Evolutionary conservation across 2,329 filamentous ascomycete genomes (phyloP), one percentile per base, ranked within the genome.

Genomic region (Basipetospora chlamydospora): DNA sequence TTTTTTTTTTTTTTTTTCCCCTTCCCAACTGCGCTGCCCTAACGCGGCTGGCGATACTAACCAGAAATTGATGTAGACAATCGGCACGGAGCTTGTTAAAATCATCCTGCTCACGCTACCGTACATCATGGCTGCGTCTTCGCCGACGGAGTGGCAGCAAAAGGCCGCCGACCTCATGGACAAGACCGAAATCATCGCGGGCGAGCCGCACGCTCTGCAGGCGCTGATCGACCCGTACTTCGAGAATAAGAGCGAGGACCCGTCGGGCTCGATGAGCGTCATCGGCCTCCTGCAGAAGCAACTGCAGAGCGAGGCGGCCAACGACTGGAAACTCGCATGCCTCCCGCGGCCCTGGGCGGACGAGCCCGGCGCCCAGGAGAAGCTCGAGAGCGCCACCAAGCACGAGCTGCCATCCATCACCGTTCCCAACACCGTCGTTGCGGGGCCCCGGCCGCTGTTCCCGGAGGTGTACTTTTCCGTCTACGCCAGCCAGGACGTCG

Each of bases 391-490:
- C 39, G 66, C 67, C 11, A 65, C 73, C 35, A 92, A 86, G 57
- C 84, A 96, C 52, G 55, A 70, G 3, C 77, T 96, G 46, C 90
- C 90, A 1, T 48, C 69, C 3, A 77, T 96, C 45, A 65, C 61
- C 2, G 71, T 96, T 35, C 88, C 90, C 0, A 70, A 77, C 33
- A 75, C 77, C 2, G 76, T 95, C 38, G 69, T 76, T 38, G 70
- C 80, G 21, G 88, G 87, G 1, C 65, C 78, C 7, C 75, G 77
- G 36, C 69, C 83, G 2, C 65, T 95, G 30, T 94, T 94, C 53
- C 90, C 90, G 0, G 90, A 98, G 57, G 70, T 94, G 17, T 94
- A 86, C 60, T 81, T 93, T 53, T 96, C 90, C 2, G 84, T 96
- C 33, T 98, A 93, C 52, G 70, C 77, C 5, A 73, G 83, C 44